These are phyloP conservation scores for Lecanicillium sp. DNA, from an alignment of 2,329 filamentous ascomycete species.

Conservation along the genomic window DNA sequence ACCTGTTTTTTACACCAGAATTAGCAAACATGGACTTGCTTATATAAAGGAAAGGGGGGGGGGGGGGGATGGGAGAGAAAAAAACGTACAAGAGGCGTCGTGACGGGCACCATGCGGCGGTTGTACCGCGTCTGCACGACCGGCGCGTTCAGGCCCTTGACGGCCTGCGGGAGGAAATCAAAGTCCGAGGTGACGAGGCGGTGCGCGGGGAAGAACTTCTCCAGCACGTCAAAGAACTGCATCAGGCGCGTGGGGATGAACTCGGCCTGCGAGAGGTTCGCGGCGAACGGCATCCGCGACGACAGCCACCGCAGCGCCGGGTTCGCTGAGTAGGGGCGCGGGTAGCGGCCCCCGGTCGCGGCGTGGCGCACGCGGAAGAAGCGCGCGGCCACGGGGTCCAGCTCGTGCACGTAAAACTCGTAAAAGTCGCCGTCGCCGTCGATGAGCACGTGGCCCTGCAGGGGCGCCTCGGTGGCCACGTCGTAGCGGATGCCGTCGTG, in stretches of 20 bases:
- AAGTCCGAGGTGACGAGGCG: conserved; percentile 88
- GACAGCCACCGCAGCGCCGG: conserved; percentile 56
- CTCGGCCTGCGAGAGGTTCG: conserved; percentile 76
- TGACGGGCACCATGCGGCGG: conserved; percentile 79
- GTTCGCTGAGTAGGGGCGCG: conserved; percentile 52
- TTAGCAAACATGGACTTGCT: conserved; percentile 5
- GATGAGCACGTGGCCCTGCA: conserved; percentile 86
- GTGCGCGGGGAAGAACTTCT: conserved; percentile 83
- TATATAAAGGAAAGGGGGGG: background rate
- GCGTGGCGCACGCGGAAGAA: conserved; percentile 81
- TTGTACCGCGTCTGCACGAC: conserved; percentile 94
- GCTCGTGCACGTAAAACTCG: conserved; percentile 78
- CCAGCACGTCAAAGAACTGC: conserved; percentile 92
- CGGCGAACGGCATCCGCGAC: conserved; percentile 60
- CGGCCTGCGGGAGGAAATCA: conserved; percentile 73
- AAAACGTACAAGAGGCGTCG: conserved; percentile 73
- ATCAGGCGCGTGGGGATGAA: conserved; percentile 92
- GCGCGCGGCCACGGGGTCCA: conserved; percentile 77
- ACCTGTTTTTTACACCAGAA: conserved; percentile 48
- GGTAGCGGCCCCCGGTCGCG: conserved; percentile 59
- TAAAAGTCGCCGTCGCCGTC: conserved; percentile 83
- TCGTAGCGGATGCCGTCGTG: conserved; percentile 95
- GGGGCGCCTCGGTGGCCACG: conserved; percentile 67
- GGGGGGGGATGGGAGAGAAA: background rate
- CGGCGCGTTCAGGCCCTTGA: conserved; percentile 80